Conservation (phyloP, 2,329 filamentous ascomycete species). For the Furcasterigmium furcatum region DNA sequence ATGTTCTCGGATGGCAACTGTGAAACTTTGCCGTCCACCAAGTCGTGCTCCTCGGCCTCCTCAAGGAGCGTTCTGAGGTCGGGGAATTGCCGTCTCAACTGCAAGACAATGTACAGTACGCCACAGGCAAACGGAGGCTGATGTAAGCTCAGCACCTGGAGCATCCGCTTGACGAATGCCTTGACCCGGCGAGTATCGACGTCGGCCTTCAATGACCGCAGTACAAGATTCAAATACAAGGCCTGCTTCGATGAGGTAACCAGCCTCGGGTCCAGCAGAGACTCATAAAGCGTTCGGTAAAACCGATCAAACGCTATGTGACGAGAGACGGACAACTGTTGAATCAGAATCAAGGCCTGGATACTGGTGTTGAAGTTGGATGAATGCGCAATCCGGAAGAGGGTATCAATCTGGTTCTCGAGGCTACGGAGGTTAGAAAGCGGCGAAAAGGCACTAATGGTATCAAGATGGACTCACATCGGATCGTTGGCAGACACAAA, state of each 20-base stretch:
- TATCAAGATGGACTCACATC: slow-evolving; percentile 60
- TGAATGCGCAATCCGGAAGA: slow-evolving; percentile 95
- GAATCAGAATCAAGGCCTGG: slow-evolving; percentile 90
- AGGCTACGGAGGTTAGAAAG: slow-evolving; percentile 45
- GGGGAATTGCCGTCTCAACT: slow-evolving; percentile 76
- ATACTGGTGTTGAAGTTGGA: slow-evolving; percentile 99
- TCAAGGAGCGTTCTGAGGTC: slow-evolving; percentile 75
- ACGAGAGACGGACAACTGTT: slow-evolving; percentile 81
- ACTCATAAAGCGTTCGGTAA: slow-evolving; percentile 94
- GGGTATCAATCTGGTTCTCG: slow-evolving; percentile 85
- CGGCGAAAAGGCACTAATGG: too few species aligned
- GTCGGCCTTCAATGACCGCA: slow-evolving; percentile 84
- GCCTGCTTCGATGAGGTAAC: slow-evolving; percentile 91
- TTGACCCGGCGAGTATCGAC: slow-evolving; percentile 89
- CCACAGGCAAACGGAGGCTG: slow-evolving; percentile 92
- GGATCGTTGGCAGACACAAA: slow-evolving; percentile 81
- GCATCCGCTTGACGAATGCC: slow-evolving; percentile 89
- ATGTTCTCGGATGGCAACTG: too few species aligned
- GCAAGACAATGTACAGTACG: slow-evolving; percentile 82
- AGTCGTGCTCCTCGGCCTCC: slow-evolving; percentile 72
- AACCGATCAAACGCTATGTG: slow-evolving; percentile 84
- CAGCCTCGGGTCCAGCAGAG: slow-evolving; percentile 84
- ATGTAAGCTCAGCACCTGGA: slow-evolving; percentile 84
- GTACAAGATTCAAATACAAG: slow-evolving; percentile 89
- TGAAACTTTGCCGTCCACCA: too few species aligned